These are phyloP conservation scores for Opeltia flavorubescens DNA, from an alignment of 495 filamentous ascomycete species.

Conservation along the genomic window DNA sequence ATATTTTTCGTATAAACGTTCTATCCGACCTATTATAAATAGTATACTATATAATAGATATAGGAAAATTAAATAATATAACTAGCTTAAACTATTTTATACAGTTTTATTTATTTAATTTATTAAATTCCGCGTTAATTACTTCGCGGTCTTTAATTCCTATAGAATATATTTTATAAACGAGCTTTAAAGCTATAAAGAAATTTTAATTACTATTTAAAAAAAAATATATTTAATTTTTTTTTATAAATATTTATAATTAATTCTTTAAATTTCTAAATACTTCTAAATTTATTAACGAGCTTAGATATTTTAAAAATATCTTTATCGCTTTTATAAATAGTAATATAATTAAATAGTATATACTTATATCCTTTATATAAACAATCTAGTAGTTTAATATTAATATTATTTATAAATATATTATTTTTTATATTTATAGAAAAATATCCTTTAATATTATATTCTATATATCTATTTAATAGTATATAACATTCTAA, in stretches of 20 bases:
- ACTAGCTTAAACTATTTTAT: too few relatives aligned
- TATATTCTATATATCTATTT: too few relatives aligned
- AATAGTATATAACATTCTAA: too few relatives aligned
- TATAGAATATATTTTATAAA: slow-evolving; percentile 1
- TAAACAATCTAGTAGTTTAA: background rate
- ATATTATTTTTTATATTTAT: background rate
- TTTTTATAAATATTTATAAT: background rate
- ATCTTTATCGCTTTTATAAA: background rate
- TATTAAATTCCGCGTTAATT: slow-evolving; percentile 11
- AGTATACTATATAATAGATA: slow-evolving; percentile 10
- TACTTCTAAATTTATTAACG: background rate
- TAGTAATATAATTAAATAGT: background rate
- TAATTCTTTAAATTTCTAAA: background rate
- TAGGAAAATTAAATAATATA: background rate
- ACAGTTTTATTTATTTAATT: slow-evolving; percentile 8
- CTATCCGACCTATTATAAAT: too few relatives aligned
- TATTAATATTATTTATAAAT: background rate
- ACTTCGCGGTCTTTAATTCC: slow-evolving; percentile 4
- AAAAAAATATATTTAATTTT: background rate
- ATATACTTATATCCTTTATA: background rate
- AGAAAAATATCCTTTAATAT: too few relatives aligned
- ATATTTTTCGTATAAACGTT: background rate
- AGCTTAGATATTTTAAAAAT: background rate
- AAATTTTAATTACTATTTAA: background rate
- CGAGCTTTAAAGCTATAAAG: background rate